Conservation (phyloP, 2,329 filamentous ascomycete genomes). For the Penicillium sp. region DNA sequence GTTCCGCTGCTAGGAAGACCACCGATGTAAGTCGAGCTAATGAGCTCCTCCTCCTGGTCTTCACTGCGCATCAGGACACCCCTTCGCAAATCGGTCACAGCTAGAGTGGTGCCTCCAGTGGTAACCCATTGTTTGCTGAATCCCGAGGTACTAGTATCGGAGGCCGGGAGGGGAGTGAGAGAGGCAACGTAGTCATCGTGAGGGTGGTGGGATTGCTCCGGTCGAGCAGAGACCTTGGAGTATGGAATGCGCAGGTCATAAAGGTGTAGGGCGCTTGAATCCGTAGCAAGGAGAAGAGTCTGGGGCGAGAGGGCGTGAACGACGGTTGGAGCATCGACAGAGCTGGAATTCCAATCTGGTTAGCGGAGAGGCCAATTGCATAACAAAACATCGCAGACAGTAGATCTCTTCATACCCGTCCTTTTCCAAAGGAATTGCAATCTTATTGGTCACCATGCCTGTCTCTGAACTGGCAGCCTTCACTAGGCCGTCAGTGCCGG, state of each 20-base stretch:
- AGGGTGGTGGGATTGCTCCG: constrained; percentile 79
- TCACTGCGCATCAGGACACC: constrained; percentile 88
- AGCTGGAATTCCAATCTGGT: constrained; percentile 37
- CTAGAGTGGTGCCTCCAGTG: constrained; percentile 87
- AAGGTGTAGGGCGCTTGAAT: constrained; percentile 86
- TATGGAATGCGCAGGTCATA: constrained; percentile 75
- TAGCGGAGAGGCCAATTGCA: constrained; percentile 11
- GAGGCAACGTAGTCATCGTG: constrained; percentile 94
- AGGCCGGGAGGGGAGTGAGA: constrained; percentile 79
- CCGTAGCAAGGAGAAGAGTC: constrained; percentile 84
- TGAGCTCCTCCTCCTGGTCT: constrained; percentile 90
- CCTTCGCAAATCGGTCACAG: constrained; percentile 83
- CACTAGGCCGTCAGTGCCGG: constrained; percentile 66
- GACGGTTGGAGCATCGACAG: constrained; percentile 74
- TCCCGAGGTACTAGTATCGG: constrained; percentile 79
- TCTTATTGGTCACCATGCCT: constrained; percentile 76
- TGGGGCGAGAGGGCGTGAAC: constrained; percentile 85
- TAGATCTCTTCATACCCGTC: constrained; percentile 42
- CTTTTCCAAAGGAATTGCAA: constrained; percentile 66
- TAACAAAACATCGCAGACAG: not conserved
- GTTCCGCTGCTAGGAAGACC: constrained; percentile 70
- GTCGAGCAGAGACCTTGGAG: constrained; percentile 62
- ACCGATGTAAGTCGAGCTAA: constrained; percentile 78
- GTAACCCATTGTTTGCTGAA: constrained; percentile 95
- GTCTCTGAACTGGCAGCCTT: constrained; percentile 64